Evolutionary conservation across 2,329 filamentous ascomycete species (phyloP).

Genomic region (Alternaria arbusti): DNA sequence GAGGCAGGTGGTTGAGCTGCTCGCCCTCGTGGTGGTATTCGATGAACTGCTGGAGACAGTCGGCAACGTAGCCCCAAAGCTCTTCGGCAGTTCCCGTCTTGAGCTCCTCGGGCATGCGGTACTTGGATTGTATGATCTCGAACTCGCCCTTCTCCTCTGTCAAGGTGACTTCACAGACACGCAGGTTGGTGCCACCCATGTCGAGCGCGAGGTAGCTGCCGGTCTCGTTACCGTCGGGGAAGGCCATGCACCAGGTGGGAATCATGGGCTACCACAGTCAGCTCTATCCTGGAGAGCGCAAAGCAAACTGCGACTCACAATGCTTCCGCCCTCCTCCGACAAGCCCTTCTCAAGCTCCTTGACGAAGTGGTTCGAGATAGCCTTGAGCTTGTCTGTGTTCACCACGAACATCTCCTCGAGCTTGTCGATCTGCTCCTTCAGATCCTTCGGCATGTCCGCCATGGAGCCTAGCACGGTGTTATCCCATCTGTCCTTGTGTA

Average conservation of each 20-base stretch:
- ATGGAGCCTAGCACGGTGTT: constrained; percentile 72
- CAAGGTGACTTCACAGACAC: constrained; percentile 91
- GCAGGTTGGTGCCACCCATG: constrained; percentile 95
- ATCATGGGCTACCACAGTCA: constrained; percentile 80
- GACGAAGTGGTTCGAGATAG: constrained; percentile 88
- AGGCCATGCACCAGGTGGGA: constrained; percentile 94
- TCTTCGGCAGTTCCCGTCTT: constrained; percentile 86
- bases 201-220: constrained; percentile 90
- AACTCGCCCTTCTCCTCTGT: constrained; percentile 90
- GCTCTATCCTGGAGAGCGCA: constrained; percentile 86
- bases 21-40: constrained; percentile 78
- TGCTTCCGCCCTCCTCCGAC: constrained; percentile 85
- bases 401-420: constrained; percentile 87
- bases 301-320: constrained; percentile 68
- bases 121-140: constrained; percentile 96
- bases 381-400: constrained; percentile 78
- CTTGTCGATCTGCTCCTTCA: constrained; percentile 79
- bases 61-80: constrained; percentile 93
- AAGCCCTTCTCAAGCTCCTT: constrained; percentile 87
- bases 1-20: constrained; percentile 70
- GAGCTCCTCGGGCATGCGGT: constrained; percentile 91
- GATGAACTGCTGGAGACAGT: constrained; percentile 91
- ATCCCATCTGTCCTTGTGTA: constrained; percentile 17
- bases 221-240: constrained; percentile 84
- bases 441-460: constrained; percentile 86